A percentile compares a stretch with the other conserved stretches of the same genome.
phyloP scores from a whole-genome alignment of 106 monocot species.

The Dioscorea zingiberensis region DNA sequence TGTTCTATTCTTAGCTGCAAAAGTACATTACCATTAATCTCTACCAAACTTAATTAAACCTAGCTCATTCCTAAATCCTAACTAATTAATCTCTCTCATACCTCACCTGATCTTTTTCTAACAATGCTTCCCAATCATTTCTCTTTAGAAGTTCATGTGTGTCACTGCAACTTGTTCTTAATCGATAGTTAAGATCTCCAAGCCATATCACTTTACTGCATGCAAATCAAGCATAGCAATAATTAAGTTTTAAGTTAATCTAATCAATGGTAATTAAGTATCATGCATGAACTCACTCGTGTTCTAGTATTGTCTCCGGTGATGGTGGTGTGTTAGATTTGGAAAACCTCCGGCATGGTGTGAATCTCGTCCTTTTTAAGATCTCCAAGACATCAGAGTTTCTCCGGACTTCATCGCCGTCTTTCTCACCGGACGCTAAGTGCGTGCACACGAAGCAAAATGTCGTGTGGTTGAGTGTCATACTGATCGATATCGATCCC shows the following conservation, averaged over 20 bases:
- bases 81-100: background rate
- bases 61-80: too few species aligned
- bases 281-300: slow-evolving; percentile 57
- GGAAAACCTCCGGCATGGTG: slow-evolving; percentile 3
- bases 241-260: too few species aligned
- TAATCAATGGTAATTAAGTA: too few species aligned
- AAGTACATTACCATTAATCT: slow-evolving; percentile 5
- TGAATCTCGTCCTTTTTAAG: slow-evolving; percentile 62
- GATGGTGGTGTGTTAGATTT: slow-evolving; percentile 3
- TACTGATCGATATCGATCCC: slow-evolving; percentile 90
- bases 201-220: slow-evolving; percentile 83
- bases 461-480: slow-evolving; percentile 40
- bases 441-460: slow-evolving; percentile 93
- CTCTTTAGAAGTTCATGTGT: slow-evolving; percentile 34
- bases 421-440: slow-evolving; percentile 84
- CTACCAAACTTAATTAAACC: too few species aligned
- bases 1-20: slow-evolving; percentile 56
- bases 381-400: slow-evolving; percentile 72
- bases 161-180: slow-evolving; percentile 24
- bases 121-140: slow-evolving; percentile 58
- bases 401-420: slow-evolving; percentile 66
- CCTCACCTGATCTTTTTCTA: slow-evolving; percentile 76
- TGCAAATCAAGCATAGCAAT: slow-evolving; percentile 6
- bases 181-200: slow-evolving; percentile 78
- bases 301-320: slow-evolving; percentile 63